phyloP scores from a whole-genome alignment of 2,329 filamentous ascomycete genomes.

The Alternaria brassicicola region DNA sequence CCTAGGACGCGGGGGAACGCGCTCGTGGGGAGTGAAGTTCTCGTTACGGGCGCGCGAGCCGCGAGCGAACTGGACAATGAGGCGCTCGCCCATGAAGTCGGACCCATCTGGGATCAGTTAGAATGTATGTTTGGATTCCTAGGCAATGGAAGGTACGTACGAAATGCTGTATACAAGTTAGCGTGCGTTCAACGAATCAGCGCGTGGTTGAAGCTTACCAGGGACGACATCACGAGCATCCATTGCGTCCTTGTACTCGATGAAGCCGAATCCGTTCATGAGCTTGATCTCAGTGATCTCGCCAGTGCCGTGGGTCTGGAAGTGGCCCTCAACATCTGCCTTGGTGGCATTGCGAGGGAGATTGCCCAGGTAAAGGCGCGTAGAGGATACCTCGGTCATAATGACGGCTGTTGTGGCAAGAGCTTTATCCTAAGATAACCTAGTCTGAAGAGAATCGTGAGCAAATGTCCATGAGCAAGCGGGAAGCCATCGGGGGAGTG shows the following conservation, averaged over 20 bases:
- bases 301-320: constrained; percentile 92
- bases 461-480: constrained; percentile 36
- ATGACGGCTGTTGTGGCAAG: constrained; percentile 17
- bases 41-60: constrained; percentile 73
- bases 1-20: constrained; percentile 78
- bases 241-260: constrained; percentile 98
- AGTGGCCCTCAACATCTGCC: constrained; percentile 94
- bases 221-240: constrained; percentile 98
- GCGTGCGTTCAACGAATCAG: constrained; percentile 15
- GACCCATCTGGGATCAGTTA: constrained; percentile 74
- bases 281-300: constrained; percentile 99
- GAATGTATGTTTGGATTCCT: constrained; percentile 2
- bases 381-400: constrained; percentile 90
- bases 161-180: constrained; percentile 57
- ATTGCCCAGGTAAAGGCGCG: constrained; percentile 96
- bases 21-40: constrained; percentile 67
- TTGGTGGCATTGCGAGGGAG: constrained; percentile 97
- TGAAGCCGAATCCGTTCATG: constrained; percentile 99
- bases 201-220: constrained; percentile 66
- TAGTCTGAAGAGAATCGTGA: constrained; percentile 46
- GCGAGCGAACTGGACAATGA: constrained; percentile 97
- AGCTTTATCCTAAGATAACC: constrained; percentile 30
- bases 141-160: constrained; percentile 53
- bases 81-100: constrained; percentile 95
- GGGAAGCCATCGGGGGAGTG: constrained; percentile 30